phyloP scores from a whole-genome alignment of 805 yeast genomes.

The Debaryomyces castellii region DNA sequence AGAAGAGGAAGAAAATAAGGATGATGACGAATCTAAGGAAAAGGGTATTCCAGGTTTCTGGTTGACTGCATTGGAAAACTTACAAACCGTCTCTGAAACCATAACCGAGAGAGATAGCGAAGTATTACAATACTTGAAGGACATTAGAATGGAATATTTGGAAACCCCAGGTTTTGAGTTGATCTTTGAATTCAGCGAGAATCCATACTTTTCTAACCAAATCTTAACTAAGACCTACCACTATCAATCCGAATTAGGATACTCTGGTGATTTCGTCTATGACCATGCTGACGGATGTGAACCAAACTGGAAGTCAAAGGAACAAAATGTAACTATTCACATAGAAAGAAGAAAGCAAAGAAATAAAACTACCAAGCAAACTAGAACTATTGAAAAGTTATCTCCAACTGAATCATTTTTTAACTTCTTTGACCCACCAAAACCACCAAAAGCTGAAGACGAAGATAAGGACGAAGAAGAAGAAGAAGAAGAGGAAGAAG shows the following conservation, averaged over 20 bases:
- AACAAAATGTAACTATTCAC: constrained; percentile 76
- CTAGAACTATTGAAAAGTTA: constrained; percentile 90
- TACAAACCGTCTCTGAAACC: constrained; percentile 75
- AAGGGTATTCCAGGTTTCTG: constrained; percentile 93
- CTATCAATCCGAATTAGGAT: constrained; percentile 91
- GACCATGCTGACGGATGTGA: constrained; percentile 93
- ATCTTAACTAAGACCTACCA: constrained; percentile 81
- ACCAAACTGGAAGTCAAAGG: constrained; percentile 81
- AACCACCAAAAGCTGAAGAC: constrained; percentile 55
- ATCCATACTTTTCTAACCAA: constrained; percentile 75
- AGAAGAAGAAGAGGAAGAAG: constrained; percentile 38
- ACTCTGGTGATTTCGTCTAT: constrained; percentile 93
- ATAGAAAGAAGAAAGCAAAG: constrained; percentile 96
- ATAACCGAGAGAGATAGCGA: constrained; percentile 89
- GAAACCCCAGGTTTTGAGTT: constrained; percentile 86
- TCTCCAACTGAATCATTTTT: constrained; percentile 95
- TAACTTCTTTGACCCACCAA: constrained; percentile 94
- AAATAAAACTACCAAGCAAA: constrained; percentile 93
- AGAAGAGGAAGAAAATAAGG: constrained; percentile 44
- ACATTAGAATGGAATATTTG: constrained; percentile 77
- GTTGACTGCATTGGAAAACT: constrained; percentile 91
- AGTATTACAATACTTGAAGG: constrained; percentile 65
- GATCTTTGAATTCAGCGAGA: constrained; percentile 73
- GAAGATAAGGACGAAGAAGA: constrained; percentile 51
- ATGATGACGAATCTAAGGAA: constrained; percentile 32